These are phyloP conservation scores for Fraxinus ornus DNA, from an alignment of 305 asterid genomes.

Conservation along the genomic window DNA sequence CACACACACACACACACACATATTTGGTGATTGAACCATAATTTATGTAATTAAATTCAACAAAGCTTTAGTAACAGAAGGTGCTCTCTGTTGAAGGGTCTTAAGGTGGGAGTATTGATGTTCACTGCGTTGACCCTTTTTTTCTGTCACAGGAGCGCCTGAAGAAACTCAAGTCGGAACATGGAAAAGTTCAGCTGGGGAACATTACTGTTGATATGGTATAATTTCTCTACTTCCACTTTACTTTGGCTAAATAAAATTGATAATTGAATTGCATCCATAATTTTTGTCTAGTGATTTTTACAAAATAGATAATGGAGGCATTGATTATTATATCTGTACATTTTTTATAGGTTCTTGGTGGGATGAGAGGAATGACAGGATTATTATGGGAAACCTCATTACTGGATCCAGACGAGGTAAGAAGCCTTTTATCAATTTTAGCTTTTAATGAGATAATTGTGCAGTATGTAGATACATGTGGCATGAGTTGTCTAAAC, in stretches of 20 bases:
- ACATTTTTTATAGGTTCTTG: constrained; percentile 60
- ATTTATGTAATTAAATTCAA: constrained; percentile 11
- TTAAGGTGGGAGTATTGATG: constrained; percentile 1
- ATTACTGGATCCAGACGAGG: constrained; percentile 92
- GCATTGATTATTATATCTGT: constrained; percentile 15
- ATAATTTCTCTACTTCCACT: constrained; percentile 21
- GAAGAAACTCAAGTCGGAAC: constrained; percentile 69
- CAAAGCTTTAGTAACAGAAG: background rate
- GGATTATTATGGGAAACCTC: constrained; percentile 96
- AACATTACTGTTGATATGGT: constrained; percentile 91
- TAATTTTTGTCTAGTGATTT: background rate
- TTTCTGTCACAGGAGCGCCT: constrained; percentile 63
- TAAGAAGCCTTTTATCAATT: constrained; percentile 17
- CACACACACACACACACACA: background rate
- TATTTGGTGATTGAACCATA: background rate
- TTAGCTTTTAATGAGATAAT: constrained; percentile 11
- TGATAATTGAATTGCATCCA: background rate
- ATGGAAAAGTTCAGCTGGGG: constrained; percentile 85
- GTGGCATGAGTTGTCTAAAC: background rate
- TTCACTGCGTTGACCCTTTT: constrained; percentile 7
- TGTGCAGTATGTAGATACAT: constrained; percentile 11
- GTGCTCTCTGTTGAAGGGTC: background rate
- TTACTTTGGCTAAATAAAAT: background rate
- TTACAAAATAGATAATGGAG: constrained; percentile 15
- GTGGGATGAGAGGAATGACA: constrained; percentile 98